phyloP scores from a whole-genome alignment of 2,329 filamentous ascomycete species.

The Aspergillus fructus region DNA sequence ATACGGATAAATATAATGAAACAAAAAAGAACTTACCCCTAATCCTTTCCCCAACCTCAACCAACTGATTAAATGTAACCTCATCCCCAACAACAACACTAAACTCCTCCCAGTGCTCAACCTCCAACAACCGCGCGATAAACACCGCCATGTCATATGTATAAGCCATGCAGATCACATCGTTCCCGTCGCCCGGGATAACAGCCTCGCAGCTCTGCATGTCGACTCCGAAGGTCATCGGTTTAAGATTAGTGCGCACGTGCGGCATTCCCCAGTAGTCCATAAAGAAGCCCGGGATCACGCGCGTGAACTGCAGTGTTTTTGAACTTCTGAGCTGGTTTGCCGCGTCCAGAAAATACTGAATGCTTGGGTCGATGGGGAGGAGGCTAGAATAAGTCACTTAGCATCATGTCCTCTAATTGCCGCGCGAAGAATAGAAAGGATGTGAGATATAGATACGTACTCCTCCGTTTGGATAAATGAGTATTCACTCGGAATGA shows the following conservation, averaged over 20 bases:
- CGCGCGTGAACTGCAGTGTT: constrained; percentile 38
- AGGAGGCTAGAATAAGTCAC: constrained; percentile 22
- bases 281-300: constrained; percentile 47
- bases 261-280: constrained; percentile 47
- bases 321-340: constrained; percentile 30
- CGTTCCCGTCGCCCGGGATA: constrained; percentile 52
- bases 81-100: constrained; percentile 40
- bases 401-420: too few species aligned
- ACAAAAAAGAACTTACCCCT: constrained; percentile 33
- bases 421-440: neutral
- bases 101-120: constrained; percentile 46
- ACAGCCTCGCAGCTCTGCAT: constrained; percentile 46
- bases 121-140: constrained; percentile 42
- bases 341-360: constrained; percentile 29
- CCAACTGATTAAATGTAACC: constrained; percentile 46
- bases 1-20: neutral
- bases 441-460: neutral
- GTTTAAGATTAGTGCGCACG: constrained; percentile 40
- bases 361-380: constrained; percentile 29
- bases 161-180: constrained; percentile 48
- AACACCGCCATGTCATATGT: constrained; percentile 51
- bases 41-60: constrained; percentile 44
- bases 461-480: constrained; percentile 35
- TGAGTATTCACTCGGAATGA: constrained; percentile 47
- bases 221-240: constrained; percentile 46